These are phyloP conservation scores for Amanita inopinata DNA, from an alignment of 768 basidiomycete species.

Conservation along the genomic window DNA sequence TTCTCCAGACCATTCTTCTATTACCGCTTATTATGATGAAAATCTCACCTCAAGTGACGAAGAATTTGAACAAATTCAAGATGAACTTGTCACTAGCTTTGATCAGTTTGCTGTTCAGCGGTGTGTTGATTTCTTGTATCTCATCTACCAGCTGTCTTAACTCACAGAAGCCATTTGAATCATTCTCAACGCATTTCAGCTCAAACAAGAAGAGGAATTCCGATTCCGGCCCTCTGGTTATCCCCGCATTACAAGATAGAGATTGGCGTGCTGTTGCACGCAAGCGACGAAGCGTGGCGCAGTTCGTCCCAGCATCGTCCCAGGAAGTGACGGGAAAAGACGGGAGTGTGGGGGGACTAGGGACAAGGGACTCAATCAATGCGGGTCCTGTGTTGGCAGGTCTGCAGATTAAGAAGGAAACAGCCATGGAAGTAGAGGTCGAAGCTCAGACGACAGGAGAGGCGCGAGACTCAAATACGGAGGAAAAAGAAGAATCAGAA, in stretches of 20 bases:
- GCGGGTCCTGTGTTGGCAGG: constrained; percentile 65
- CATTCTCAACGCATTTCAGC: constrained; percentile 22
- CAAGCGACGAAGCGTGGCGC: constrained; percentile 42
- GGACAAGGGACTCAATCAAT: constrained; percentile 68
- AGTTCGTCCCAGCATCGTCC: constrained; percentile 60
- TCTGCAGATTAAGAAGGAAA: constrained; percentile 38
- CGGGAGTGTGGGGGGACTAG: constrained; percentile 70
- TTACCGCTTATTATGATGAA: constrained; percentile 18
- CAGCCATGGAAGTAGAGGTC: constrained; percentile 13
- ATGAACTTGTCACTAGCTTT: constrained; percentile 65
- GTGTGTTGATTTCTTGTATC: constrained; percentile 46
- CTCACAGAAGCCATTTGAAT: constrained; percentile 33
- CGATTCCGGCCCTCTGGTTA: constrained; percentile 62
- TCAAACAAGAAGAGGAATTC: constrained; percentile 35
- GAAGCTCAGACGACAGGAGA: constrained; percentile 21
- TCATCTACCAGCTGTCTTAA: constrained; percentile 5
- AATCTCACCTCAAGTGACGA: constrained; percentile 49
- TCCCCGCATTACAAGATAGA: constrained; percentile 75
- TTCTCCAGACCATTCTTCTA: constrained; percentile 29
- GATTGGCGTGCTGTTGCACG: constrained; percentile 85
- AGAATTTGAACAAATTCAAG: constrained; percentile 42
- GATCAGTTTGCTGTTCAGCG: constrained; percentile 72
- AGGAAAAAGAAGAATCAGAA: constrained; percentile 46
- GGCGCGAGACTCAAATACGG: constrained; percentile 14
- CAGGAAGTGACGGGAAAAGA: constrained; percentile 48